Conservation (phyloP, 225 moss, liverwort and hornwort species). For the Neckera pumila region DNA sequence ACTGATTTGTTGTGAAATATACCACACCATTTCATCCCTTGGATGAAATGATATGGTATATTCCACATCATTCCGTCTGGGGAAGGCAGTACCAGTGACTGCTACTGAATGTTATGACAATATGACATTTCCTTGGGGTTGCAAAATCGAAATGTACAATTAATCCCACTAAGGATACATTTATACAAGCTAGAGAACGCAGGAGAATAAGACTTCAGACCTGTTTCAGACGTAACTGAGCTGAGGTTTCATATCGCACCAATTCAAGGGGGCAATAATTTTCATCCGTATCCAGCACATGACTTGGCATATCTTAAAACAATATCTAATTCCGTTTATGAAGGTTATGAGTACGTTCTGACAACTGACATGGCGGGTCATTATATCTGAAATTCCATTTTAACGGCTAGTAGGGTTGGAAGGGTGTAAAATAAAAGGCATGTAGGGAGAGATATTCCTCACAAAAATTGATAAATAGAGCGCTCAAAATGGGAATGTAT, state of each 20-base stretch:
- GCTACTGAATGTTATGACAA: too few species aligned
- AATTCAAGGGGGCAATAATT: neutral
- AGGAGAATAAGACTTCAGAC: too few species aligned
- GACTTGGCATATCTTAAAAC: neutral
- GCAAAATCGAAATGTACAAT: neutral
- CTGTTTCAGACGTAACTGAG: neutral
- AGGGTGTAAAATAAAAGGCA: neutral
- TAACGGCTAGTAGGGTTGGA: too few species aligned
- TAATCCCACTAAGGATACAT: neutral
- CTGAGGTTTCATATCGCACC: neutral
- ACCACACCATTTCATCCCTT: too few species aligned
- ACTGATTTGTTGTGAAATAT: too few species aligned
- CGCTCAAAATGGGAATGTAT: fast-evolving
- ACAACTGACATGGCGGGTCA: too few species aligned
- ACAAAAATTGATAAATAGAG: neutral
- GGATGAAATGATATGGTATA: too few species aligned
- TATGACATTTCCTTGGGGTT: neutral
- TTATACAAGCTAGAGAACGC: neutral
- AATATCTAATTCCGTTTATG: too few species aligned
- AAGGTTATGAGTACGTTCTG: too few species aligned
- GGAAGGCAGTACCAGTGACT: too few species aligned
- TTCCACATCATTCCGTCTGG: too few species aligned
- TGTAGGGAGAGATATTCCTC: neutral
- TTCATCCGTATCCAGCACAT: neutral
- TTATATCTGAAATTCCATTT: too few species aligned